Evolutionary conservation across 2,329 filamentous ascomycete species (phyloP).

Genomic region (Zasmidium citrigriseum): DNA sequence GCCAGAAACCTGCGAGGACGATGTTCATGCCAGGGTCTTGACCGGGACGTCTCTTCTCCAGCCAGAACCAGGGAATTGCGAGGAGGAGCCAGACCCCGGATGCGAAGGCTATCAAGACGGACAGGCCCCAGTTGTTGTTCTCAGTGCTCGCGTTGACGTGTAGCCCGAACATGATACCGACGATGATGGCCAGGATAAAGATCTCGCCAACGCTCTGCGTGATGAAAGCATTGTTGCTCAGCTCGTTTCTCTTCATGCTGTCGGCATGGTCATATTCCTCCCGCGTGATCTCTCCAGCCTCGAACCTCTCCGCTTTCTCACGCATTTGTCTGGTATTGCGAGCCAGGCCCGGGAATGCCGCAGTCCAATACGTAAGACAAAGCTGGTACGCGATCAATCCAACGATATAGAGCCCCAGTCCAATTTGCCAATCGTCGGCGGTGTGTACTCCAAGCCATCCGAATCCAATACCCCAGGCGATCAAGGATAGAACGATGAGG

Average conservation of each 20-base stretch:
- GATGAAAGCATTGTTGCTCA: conserved; percentile 66
- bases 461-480: conserved; percentile 66
- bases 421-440: conserved; percentile 60
- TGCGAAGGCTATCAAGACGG: conserved; percentile 65
- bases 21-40: conserved; percentile 54
- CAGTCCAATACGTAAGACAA: conserved; percentile 69
- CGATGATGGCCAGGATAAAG: conserved; percentile 63
- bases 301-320: conserved; percentile 51
- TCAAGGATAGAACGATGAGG: conserved; percentile 60
- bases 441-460: conserved; percentile 67
- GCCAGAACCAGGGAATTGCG: conserved; percentile 66
- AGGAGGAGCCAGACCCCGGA: conserved; percentile 65
- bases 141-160: conserved; percentile 59
- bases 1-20: conserved; percentile 62
- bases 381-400: conserved; percentile 68
- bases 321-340: conserved; percentile 56
- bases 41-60: conserved; percentile 66
- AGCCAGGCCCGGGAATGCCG: conserved; percentile 61
- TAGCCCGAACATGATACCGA: conserved; percentile 64
- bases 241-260: conserved; percentile 63
- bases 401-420: conserved; percentile 64
- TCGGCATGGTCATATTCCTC: conserved; percentile 63
- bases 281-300: conserved; percentile 54
- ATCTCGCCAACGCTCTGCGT: conserved; percentile 64
- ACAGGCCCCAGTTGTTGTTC: conserved; percentile 68